Conservation (phyloP, 2,329 filamentous ascomycete genomes). For the Claviceps sp. region DNA sequence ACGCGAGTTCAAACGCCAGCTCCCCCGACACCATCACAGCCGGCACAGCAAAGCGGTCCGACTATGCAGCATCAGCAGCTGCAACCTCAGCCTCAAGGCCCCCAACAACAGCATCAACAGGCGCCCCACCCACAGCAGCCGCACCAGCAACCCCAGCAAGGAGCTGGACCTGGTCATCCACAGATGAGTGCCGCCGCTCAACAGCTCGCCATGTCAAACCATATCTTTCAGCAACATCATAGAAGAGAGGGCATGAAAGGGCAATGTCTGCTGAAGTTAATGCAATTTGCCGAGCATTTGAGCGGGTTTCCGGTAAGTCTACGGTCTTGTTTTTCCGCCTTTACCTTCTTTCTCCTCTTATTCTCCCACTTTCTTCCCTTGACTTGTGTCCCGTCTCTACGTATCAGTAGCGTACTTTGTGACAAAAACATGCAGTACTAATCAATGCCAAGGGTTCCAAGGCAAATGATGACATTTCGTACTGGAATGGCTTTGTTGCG, state of each 20-base stretch:
- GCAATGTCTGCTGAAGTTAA: constrained; percentile 44
- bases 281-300: constrained; percentile 50
- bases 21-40: constrained; percentile 14
- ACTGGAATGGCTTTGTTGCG: constrained; percentile 70
- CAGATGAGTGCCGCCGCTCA: constrained; percentile 22
- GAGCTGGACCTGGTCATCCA: constrained; percentile 9
- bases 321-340: neutral
- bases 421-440: neutral
- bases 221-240: constrained; percentile 32
- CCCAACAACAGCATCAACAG: constrained; percentile 1
- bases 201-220: constrained; percentile 21
- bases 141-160: constrained; percentile 13
- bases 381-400: too few relatives aligned
- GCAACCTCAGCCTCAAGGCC: constrained; percentile 9
- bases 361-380: neutral
- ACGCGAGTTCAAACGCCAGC: constrained; percentile 26
- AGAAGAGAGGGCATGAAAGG: constrained; percentile 39
- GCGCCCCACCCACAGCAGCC: constrained; percentile 1
- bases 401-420: too few relatives aligned
- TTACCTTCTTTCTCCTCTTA: neutral
- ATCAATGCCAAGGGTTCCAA: constrained; percentile 33
- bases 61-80: constrained; percentile 21
- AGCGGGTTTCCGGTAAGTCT: constrained; percentile 39
- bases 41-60: constrained; percentile 11
- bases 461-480: constrained; percentile 53